Base-by-base conservation (phyloP, 2,329 filamentous ascomycete genomes). In the Cladosporium sp. region DNA sequence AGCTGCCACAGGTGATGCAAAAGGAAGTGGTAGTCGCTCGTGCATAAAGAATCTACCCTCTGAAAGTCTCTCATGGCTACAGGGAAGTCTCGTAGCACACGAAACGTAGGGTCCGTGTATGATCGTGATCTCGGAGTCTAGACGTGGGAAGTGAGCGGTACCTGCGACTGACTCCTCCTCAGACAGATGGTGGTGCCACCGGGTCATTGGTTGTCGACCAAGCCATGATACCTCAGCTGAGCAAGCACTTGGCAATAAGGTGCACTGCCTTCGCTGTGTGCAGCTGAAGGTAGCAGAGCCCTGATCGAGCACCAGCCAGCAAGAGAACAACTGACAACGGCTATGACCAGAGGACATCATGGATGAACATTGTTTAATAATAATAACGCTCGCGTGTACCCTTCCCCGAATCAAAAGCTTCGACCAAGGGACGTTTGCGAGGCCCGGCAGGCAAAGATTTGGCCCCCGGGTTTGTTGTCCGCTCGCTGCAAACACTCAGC, bases 341-440 rank as follows among this genome's bases (percentile, higher is more conserved):
- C 48, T 19, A 17, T 15, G 7, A 19, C 4, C 20, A 51, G n/a
- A 51, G 24, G 36, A 25, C 37, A 42, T 36, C 50, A 32, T 32
- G n/a, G n/a, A n/a, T n/a, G n/a, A n/a, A n/a, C n/a, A n/a, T n/a
- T n/a, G n/a, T n/a, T n/a, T n/a, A n/a, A n/a, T 32, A 44, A 53
- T 53, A 22, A 24, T 13, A 20, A 2, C 10, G 22, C 36, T 53
- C 50, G 50, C 50, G 50, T 53, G 50, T 42, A 51, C 37, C 8
- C 36, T 53, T 42, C 50, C 50, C 37, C 24, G 36, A 53, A 42
- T 42, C 35, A 53, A 45, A 45, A 45, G 42, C 42, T 25, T 24
- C 52, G 37, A 47, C 40, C 28, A 32, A 7, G 28, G 12, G 32
- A 44, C 32, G 39, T 45, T n/a, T 19, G 39, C 32, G n/a, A n/a